phyloP scores from a whole-genome alignment of 345 rosid species.

The Linum lewisii region DNA sequence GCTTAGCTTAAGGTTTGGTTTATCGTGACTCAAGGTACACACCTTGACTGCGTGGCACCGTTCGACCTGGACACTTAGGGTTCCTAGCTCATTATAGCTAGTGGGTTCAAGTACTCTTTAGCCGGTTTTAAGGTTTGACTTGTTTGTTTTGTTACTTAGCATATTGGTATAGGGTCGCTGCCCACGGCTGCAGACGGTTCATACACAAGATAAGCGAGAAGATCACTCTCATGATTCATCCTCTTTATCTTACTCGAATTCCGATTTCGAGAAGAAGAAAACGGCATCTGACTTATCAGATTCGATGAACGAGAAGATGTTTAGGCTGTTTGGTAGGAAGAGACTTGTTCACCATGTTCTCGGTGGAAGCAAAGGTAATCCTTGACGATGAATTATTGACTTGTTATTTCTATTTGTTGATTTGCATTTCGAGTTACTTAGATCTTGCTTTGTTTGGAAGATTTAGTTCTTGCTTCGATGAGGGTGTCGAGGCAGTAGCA shows the following conservation, averaged over 20 bases:
- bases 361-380: constrained; percentile 84
- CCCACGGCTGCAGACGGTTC: too few relatives aligned
- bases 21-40: too few relatives aligned
- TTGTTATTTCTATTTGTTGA: background rate
- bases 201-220: constrained; percentile 21
- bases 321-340: constrained; percentile 72
- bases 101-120: too few relatives aligned
- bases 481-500: constrained; percentile 37
- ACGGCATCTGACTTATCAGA: constrained; percentile 34
- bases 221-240: constrained; percentile 32
- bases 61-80: too few relatives aligned
- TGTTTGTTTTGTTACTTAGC: too few relatives aligned
- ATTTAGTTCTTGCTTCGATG: constrained; percentile 37
- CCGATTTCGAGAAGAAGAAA: constrained; percentile 50
- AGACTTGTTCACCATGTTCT: constrained; percentile 63
- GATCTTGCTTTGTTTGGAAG: background rate
- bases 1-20: too few relatives aligned
- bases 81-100: too few relatives aligned
- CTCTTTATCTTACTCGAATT: constrained; percentile 23
- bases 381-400: constrained; percentile 3
- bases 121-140: too few relatives aligned
- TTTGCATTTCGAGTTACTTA: background rate
- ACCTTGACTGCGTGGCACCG: too few relatives aligned
- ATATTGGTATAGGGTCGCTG: too few relatives aligned
- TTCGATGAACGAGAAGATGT: constrained; percentile 47